Conservation (phyloP, 2,329 filamentous ascomycete species). For the Botrytis fragariae region DNA sequence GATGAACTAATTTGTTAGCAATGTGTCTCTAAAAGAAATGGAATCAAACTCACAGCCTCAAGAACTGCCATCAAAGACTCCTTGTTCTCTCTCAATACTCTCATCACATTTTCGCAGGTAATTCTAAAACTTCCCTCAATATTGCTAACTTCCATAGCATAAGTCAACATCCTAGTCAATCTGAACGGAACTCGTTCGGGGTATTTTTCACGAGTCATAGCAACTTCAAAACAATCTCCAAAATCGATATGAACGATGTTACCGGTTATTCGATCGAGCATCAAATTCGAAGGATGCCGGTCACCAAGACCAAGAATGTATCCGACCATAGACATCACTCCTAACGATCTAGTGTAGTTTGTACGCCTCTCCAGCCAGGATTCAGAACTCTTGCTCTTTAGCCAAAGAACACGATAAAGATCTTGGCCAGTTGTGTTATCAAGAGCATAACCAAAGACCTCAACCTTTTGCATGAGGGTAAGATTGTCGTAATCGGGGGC, state of each 20-base stretch:
- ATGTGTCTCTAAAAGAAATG: background rate
- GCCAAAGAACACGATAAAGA: slow-evolving; percentile 94
- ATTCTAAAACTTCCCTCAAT: slow-evolving; percentile 98
- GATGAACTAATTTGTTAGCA: slow-evolving; percentile 68
- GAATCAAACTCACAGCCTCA: slow-evolving; percentile 73
- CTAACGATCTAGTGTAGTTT: slow-evolving; percentile 96
- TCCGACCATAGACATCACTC: slow-evolving; percentile 99
- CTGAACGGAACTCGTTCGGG: slow-evolving; percentile 97
- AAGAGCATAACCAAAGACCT: slow-evolving; percentile 97
- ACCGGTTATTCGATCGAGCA: slow-evolving; percentile 93
- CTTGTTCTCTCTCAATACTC: slow-evolving; percentile 93
- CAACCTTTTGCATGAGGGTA: slow-evolving; percentile 99
- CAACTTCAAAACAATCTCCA: slow-evolving; percentile 98
- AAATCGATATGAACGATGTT: slow-evolving; percentile 99
- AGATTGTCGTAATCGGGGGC: slow-evolving; percentile 98
- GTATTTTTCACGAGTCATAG: slow-evolving; percentile 99
- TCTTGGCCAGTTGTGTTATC: slow-evolving; percentile 99
- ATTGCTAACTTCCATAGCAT: slow-evolving; percentile 99
- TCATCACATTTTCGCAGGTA: slow-evolving; percentile 98
- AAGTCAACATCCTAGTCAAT: slow-evolving; percentile 96
- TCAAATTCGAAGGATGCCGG: slow-evolving; percentile 94
- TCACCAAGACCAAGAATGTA: slow-evolving; percentile 97
- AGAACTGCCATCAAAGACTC: slow-evolving; percentile 97
- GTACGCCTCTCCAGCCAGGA: slow-evolving; percentile 96
- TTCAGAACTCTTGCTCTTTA: slow-evolving; percentile 98